A percentile compares a stretch with the other conserved stretches of the same genome.
Conservation (phyloP, 2,329 filamentous ascomycete genomes). For the Bimuria novae-zelandiae region DNA sequence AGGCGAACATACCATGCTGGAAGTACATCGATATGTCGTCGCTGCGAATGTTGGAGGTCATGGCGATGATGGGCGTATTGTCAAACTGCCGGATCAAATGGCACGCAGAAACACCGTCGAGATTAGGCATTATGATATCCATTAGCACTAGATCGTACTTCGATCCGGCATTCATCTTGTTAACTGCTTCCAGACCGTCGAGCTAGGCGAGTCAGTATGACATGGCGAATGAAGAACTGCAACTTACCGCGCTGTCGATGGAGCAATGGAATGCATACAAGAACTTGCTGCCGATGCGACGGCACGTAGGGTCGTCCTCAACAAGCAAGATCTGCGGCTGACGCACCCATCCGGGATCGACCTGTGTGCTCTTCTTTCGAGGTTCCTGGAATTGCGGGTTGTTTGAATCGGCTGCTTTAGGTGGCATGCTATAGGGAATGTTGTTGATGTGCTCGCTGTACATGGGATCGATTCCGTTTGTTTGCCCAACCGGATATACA, state of each 20-base stretch:
- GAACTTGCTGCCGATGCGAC: constrained; percentile 69
- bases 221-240: background rate
- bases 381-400: constrained; percentile 56
- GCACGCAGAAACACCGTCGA: constrained; percentile 93
- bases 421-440: constrained; percentile 80
- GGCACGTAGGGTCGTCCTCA: constrained; percentile 74
- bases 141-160: constrained; percentile 65
- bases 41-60: constrained; percentile 97
- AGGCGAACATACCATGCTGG: constrained; percentile 75
- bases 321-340: constrained; percentile 85
- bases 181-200: constrained; percentile 89
- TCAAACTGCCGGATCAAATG: constrained; percentile 90
- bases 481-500: constrained; percentile 89
- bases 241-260: constrained; percentile 66
- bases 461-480: constrained; percentile 91
- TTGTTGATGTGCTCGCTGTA: constrained; percentile 93
- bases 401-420: constrained; percentile 61
- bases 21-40: constrained; percentile 98
- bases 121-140: constrained; percentile 89
- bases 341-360: constrained; percentile 68
- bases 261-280: constrained; percentile 67
- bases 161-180: constrained; percentile 71
- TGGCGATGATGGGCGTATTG: constrained; percentile 87
- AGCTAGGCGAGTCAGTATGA: constrained; percentile 57
- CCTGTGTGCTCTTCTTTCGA: constrained; percentile 64